Percentiles rank a stretch among this genome's conserved stretches.
Conservation (phyloP, 75 land plant genomes). For the Larix kaempferi region DNA sequence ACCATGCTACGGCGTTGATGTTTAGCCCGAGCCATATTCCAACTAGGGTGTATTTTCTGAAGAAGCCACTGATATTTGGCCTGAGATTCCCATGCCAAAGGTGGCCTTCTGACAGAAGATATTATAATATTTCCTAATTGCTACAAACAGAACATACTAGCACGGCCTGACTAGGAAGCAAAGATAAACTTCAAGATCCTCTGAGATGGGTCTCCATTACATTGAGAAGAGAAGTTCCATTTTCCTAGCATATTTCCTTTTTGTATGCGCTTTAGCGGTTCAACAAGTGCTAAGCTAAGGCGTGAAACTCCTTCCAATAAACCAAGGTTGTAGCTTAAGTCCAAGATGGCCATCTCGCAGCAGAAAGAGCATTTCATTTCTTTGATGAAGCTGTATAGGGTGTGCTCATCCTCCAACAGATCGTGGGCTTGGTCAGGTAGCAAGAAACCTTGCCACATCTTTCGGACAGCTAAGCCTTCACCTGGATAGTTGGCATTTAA, state of each 20-base stretch:
- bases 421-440: no score
- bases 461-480: no score
- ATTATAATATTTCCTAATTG: not conserved
- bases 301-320: slow-evolving; percentile 4
- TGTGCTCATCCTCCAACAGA: no score
- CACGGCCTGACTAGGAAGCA: not conserved
- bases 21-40: not conserved
- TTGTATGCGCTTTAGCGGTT: slow-evolving; percentile 5
- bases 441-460: no score
- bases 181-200: not conserved
- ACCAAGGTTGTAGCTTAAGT: not conserved
- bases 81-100: not conserved
- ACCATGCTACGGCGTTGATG: no score
- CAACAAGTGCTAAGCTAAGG: not conserved
- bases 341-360: slow-evolving; percentile 1
- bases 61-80: not conserved
- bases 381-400: no score
- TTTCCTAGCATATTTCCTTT: not conserved
- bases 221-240: not conserved
- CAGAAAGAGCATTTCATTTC: no score
- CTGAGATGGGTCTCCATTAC: not conserved
- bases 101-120: not conserved
- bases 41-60: not conserved
- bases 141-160: not conserved
- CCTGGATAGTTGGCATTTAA: no score